Base-by-base conservation (phyloP, 2,329 filamentous ascomycete genomes). In the Chrysosphaeria jannelii region DNA sequence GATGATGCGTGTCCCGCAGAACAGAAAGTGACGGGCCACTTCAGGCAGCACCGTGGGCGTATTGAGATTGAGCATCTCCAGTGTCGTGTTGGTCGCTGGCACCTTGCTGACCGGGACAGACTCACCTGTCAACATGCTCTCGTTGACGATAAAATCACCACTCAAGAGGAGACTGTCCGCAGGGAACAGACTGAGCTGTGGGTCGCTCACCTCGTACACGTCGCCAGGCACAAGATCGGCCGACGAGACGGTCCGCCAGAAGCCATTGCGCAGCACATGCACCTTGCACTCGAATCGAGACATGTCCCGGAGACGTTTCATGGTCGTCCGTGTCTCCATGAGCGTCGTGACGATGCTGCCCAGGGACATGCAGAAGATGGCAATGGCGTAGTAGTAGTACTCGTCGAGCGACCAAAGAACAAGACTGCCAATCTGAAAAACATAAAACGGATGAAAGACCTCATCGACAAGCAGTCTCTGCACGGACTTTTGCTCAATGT, bases 81-180 rank as follows among this genome's bases (percentile, higher is more conserved):
- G 50, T 2, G 71, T 65, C 29, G 81, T 66, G 37, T 90, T 67
- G 2, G 61, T 76, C 4, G 76, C 66, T 2, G 85, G 79, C 2
- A 66, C 53, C 43, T 97, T 97, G 3, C 79, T 90, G 2, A 97
- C 81, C 3, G 85, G 88, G 4, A 97, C 79, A 19, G 85, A 93
- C 50, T 97, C 85, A 27, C 81, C 71, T 19, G 85, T 97, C 17
- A 97, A 59, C 85, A 97, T 97, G 46, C 85, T 93, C 45, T 97
- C 85, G 37, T 97, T 97, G 32, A 97, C 79, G 30, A 97, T 93
- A 37, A 79, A 91, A 44, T 97, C 88, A 19, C 85, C 88, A 24
- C 74, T 75, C 1, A 97, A 54, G 5, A 97, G 48, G 16, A 97
- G 49, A 41, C 81, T 89, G 42, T 97, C 85, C 36, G 75, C 85